A percentile compares a stretch with the other conserved stretches of the same genome.
phyloP scores from a whole-genome alignment of 2,329 filamentous ascomycete genomes.

The Xylaria sp. region DNA sequence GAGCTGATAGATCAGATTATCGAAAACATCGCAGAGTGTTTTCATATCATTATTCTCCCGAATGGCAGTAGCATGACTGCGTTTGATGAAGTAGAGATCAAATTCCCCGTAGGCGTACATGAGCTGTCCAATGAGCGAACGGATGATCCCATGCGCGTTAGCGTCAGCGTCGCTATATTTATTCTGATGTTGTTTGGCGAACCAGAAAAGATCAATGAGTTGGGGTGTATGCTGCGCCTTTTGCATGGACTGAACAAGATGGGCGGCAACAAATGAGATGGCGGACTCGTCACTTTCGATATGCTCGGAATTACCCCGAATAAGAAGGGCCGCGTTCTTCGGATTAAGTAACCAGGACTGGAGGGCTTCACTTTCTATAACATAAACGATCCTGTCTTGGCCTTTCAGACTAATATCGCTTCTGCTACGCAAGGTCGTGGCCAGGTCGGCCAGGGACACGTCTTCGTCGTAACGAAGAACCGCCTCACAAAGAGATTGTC shows the following conservation, averaged over 20 bases:
- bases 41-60: slow-evolving; percentile 12
- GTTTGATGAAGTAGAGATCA: slow-evolving; percentile 23
- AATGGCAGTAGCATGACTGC: slow-evolving; percentile 8
- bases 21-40: slow-evolving; percentile 20
- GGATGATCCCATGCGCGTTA: slow-evolving; percentile 19
- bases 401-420: slow-evolving; percentile 15
- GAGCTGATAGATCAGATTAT: slow-evolving; percentile 18
- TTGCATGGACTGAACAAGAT: slow-evolving; percentile 17
- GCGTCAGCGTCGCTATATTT: slow-evolving; percentile 13
- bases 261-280: slow-evolving; percentile 18
- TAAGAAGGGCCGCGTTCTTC: slow-evolving; percentile 15
- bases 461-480: slow-evolving; percentile 19
- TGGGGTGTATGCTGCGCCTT: background rate
- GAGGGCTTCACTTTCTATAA: slow-evolving; percentile 1
- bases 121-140: slow-evolving; percentile 24
- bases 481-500: slow-evolving; percentile 19
- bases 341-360: slow-evolving; percentile 13
- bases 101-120: slow-evolving; percentile 8
- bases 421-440: slow-evolving; percentile 7
- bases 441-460: slow-evolving; percentile 7
- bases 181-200: slow-evolving; percentile 19
- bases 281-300: slow-evolving; percentile 2
- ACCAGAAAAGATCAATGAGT: slow-evolving; percentile 14
- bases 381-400: slow-evolving; percentile 21
- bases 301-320: slow-evolving; percentile 38